Conservation (phyloP, 2,329 filamentous ascomycete species). For the Canariomyces notabilis region DNA sequence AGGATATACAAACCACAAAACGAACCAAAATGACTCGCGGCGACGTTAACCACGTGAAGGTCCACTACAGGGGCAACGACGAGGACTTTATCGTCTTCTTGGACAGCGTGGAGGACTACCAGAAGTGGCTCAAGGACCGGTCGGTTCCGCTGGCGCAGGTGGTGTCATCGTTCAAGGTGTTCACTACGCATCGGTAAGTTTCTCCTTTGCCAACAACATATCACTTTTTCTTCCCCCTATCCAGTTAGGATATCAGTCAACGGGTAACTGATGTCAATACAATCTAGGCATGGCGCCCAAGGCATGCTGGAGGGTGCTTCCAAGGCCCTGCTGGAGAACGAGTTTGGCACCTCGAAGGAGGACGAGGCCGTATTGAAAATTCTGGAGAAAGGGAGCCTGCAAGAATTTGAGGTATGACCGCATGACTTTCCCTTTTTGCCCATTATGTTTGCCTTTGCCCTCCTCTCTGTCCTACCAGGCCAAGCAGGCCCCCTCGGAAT, state of each 20-base stretch:
- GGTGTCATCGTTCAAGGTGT: slow-evolving; percentile 82
- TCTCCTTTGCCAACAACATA: no score
- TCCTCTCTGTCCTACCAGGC: neutral
- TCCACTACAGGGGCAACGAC: slow-evolving; percentile 73
- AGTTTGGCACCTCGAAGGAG: slow-evolving; percentile 77
- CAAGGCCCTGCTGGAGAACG: slow-evolving; percentile 68
- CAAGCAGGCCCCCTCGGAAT: no score
- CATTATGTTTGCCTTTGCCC: neutral
- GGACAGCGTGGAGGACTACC: slow-evolving; percentile 56
- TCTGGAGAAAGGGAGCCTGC: slow-evolving; percentile 66
- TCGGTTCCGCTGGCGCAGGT: slow-evolving; percentile 78
- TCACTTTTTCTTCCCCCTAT: neutral
- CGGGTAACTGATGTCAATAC: neutral
- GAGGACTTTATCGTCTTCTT: slow-evolving; percentile 58
- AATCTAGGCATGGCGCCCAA: slow-evolving; percentile 72
- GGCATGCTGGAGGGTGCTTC: slow-evolving; percentile 73
- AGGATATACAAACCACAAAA: slow-evolving; percentile 9
- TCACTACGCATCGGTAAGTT: slow-evolving; percentile 81
- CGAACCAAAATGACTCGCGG: slow-evolving; percentile 61
- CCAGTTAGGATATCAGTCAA: no score
- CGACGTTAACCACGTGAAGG: slow-evolving; percentile 66
- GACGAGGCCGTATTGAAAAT: slow-evolving; percentile 82
- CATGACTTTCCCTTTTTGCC: neutral
- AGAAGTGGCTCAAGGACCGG: slow-evolving; percentile 80
- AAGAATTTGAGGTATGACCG: slow-evolving; percentile 50